Base-by-base conservation (phyloP, 306 rosid genomes). In the Cucumis hystrix region DNA sequence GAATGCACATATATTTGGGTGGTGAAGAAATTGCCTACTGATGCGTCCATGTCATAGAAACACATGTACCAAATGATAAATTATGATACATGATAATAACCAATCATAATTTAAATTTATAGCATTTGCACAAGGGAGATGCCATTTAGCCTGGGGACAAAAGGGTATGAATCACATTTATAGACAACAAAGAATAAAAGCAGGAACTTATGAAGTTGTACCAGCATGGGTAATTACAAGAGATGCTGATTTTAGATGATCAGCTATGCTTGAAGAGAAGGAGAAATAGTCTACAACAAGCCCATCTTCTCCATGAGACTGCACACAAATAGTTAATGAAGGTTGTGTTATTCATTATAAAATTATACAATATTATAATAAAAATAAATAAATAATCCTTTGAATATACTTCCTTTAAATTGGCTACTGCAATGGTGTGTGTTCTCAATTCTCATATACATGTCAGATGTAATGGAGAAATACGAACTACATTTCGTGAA, bases 201-300 rank as follows among this genome's bases (percentile, higher is more conserved):
- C 14, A 57, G 63, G 20, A 15, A 18, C 64, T 30, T 67, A 51
- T 18, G 20, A 30, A 41, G 62, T 20, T 49, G 60, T 84, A 92
- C 97, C 96, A 66, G 96, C 97, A 25, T 89, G 96, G 84, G 96
- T 90, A 64, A 90, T 91, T 54, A 90, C 92, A 75, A 92, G 98
- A 82, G 97, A 92, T 40, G 96, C 96, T 58, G 92, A 87, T 80
- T 82, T 87, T 80, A 94, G 86, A 86, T 90, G 84, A 35, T 88
- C 92, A 4, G 97, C 96, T 61, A 90, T 94, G 87, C 96, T 94
- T 58, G 97, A 88, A 79, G 97, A 92, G 81, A 94, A 94, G 68
- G 93, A 89, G 85, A 90, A 92, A 83, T 78, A 85, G 67, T 92
- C 97, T 41, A 95, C 95, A 52, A 74, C 84, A 81, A 89, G 76